phyloP scores from a whole-genome alignment of 139 green algal genomes.

The Eudorina sp. region DNA sequence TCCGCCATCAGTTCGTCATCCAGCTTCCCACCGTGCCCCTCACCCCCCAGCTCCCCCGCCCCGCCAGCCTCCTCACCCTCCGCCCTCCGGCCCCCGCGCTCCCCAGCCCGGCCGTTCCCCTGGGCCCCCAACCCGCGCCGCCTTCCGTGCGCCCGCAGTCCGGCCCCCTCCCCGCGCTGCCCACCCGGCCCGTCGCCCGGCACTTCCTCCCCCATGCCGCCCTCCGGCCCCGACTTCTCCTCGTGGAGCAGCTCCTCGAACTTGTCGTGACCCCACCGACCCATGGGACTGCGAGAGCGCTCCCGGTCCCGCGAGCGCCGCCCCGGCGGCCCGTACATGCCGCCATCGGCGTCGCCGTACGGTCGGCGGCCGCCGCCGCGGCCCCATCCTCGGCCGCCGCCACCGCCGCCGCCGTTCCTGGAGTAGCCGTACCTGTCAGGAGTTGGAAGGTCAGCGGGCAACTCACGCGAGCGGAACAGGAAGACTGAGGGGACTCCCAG shows the following conservation, averaged over 20 bases:
- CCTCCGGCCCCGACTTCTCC: not conserved
- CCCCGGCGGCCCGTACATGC: not conserved
- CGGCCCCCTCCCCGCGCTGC: too few species aligned
- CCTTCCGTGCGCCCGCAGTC: not conserved
- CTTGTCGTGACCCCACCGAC: conserved; percentile 35
- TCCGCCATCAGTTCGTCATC: conserved; percentile 33
- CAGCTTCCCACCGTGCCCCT: not conserved
- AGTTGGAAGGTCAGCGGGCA: too few species aligned
- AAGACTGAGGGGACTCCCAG: too few species aligned
- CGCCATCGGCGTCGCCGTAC: not conserved
- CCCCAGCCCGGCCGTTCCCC: not conserved
- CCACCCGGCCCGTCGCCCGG: not conserved
- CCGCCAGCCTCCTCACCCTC: not conserved
- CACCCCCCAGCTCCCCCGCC: not conserved
- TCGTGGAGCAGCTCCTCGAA: conserved; percentile 1
- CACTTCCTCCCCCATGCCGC: not conserved
- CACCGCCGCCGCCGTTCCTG: not conserved
- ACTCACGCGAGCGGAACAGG: too few species aligned
- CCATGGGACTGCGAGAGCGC: conserved; percentile 21
- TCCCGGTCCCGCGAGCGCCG: conserved; percentile 1
- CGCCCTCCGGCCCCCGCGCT: not conserved
- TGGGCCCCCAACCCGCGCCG: not conserved
- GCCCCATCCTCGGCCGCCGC: not conserved
- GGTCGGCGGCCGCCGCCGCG: not conserved
- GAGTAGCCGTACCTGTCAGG: not conserved